Evolutionary conservation across 768 basidiomycete genomes (phyloP), one percentile per base, ranked within the genome.

Genomic region (Ramaria sp.): DNA sequence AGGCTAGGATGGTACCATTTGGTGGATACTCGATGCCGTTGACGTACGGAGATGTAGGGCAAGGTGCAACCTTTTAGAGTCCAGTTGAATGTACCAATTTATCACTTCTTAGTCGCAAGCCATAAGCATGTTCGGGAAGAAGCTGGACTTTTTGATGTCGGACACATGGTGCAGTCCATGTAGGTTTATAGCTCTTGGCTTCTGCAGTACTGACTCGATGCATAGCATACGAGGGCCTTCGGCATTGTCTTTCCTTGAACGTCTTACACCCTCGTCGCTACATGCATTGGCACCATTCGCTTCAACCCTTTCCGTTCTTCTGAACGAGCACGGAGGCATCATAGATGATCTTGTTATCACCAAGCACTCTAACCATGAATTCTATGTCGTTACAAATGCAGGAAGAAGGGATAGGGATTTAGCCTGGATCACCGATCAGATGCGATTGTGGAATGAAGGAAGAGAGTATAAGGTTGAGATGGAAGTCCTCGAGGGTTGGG

Each of bases 121-220:
- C 95, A 99, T 70, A 81, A 86, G 46, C 87, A 97, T 65, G 89
- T 94, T 51, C 83, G 96, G 42, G 79, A 73, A 12, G 78, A 78
- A 37, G 89, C 81, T 0, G 93, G 93, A 0, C 75, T 99, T 33
- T 99, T 99, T 68, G 96, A 99, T 66, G 96, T 99, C 27, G 91
- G 91, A 20, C 96, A 99, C 70, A 99, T 99, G 95, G 88, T 98
- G 15, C 95, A 98, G 68, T 82, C 83, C 34, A 86, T 82, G 91
- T 92, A 64, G 49, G 79, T 57, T 37, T 54, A n/a, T 46, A 39
- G 39, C 37, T 2, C 27, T 54, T 31, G 2, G 27, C 27, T 61
- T 41, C 10, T 12, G n/a, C 27, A n/a, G 15, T 24, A 27, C 17
- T 55, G 43, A 38, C 53, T 30, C 7, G 2, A 51, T n/a, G 59